Base-by-base conservation (phyloP, 1,284 basidiomycete genomes). In the Heterobasidion irregulare region DNA sequence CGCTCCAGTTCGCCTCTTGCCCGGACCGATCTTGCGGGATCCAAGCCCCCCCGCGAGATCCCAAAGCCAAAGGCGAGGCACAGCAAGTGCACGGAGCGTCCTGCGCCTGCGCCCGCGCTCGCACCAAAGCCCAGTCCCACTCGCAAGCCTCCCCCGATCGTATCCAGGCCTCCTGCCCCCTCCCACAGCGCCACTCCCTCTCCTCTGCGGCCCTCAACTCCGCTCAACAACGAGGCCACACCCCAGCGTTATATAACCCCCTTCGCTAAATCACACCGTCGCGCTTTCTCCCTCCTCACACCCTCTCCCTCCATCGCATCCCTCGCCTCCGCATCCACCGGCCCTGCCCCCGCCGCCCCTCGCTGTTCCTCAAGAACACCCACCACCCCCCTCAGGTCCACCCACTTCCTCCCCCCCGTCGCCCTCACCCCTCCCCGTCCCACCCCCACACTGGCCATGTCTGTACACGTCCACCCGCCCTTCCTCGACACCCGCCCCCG, bases 381-480 rank as follows among this genome's bases (percentile, higher is more conserved):
- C 38, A 41, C 38, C 10, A 41, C 38, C 12, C 38, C 38, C 38
- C 38, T 41, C 38, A 12, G 12, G 38, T 41, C 38, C 38, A 41
- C 6, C 26, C 38, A n/a, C 38, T 41, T 10, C n/a, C 38, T n/a
- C n/a, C 38, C 48, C n/a, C 9, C 34, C 7, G 49, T 54, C 53
- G 36, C 55, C 54, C 16, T 36, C 38, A 50, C 63, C 56, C 65
- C 64, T n/a, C 59, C 62, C 38, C 67, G 61, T 45, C 62, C 65
- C 57, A 62, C 57, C 53, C 66, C 69, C 36, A 69, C 68, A 36
- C 63, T 70, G 57, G 69, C 70, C 60, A 70, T 71, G 68, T 70
- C 70, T 50, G 63, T 70, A 61, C 67, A 69, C 52, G 61, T 68
- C 53, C 67, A 68, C 60, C 62, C 67, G 15, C 69, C 65, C 18